phyloP scores from a whole-genome alignment of 306 rosid species.

The Sechiopsis laciniata region DNA sequence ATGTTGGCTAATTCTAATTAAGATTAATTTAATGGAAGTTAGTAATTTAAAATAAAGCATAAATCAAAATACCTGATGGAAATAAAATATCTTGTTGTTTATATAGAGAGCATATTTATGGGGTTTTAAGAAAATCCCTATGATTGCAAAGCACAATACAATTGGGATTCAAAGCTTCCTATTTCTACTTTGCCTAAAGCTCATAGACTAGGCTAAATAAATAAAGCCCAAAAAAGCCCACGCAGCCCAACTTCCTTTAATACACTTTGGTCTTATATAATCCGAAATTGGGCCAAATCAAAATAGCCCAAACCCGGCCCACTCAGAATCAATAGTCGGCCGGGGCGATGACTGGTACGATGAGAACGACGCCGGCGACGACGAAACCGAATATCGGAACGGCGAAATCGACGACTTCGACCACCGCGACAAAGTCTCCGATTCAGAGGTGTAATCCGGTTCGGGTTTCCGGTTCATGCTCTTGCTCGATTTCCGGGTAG shows the following conservation, averaged over 20 bases:
- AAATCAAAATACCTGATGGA: too few species aligned
- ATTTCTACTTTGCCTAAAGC: conserved; percentile 7
- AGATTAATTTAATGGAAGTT: too few species aligned
- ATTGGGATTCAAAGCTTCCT: background rate
- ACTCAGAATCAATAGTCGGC: conserved; percentile 49
- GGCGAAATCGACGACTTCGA: conserved; percentile 42
- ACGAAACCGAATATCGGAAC: conserved; percentile 37
- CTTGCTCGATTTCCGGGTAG: conserved; percentile 33
- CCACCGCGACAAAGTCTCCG: conserved; percentile 53
- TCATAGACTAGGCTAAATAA: too few species aligned
- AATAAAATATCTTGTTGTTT: background rate
- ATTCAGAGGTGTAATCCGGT: conserved; percentile 32
- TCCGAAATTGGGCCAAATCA: conserved; percentile 24
- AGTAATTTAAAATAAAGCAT: too few species aligned
- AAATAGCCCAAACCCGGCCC: conserved; percentile 84
- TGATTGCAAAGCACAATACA: conserved; percentile 6
- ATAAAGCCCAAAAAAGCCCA: conserved; percentile 35
- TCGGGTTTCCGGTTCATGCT: conserved; percentile 26
- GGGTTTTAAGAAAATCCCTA: conserved; percentile 2
- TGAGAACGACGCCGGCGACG: conserved; percentile 36
- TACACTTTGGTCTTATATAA: background rate
- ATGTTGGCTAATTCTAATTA: too few species aligned
- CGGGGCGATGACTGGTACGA: conserved; percentile 56
- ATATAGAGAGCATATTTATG: background rate
- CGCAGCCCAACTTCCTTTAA: background rate